Conservation (phyloP, 1,139 yeast species). For the Hansenula anomala region DNA sequence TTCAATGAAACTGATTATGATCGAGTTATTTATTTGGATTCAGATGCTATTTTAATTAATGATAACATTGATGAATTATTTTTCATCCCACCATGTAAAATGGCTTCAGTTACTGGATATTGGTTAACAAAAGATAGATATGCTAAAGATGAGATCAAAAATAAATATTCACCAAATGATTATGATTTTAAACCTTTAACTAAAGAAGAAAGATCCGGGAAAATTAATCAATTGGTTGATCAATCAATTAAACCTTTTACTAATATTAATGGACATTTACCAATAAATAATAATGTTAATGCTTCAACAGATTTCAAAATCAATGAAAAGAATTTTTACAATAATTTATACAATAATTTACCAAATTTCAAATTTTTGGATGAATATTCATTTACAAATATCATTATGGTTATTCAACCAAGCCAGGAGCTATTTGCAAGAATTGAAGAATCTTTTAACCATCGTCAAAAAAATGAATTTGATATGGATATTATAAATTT, state of each 20-base stretch:
- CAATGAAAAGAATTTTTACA: constrained; percentile 11
- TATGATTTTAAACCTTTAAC: neutral
- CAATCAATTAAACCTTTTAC: neutral
- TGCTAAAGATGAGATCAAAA: neutral
- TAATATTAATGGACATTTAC: neutral
- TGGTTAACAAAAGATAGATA: constrained; percentile 9
- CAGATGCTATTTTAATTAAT: constrained; percentile 27
- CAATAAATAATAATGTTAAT: neutral
- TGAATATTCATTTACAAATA: constrained; percentile 6
- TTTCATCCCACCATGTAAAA: constrained; percentile 32
- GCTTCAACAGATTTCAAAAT: neutral
- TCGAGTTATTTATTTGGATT: constrained; percentile 36
- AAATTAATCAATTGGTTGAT: neutral
- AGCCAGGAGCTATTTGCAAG: constrained; percentile 3
- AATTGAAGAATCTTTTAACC: constrained; percentile 4
- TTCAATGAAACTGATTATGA: constrained; percentile 44
- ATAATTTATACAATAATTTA: constrained; percentile 8
- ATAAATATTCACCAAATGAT: neutral
- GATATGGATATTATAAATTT: constrained; percentile 31
- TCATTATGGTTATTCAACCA: constrained; percentile 11
- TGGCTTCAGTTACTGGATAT: constrained; percentile 29
- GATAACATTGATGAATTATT: constrained; percentile 41
- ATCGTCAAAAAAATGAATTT: constrained; percentile 31
- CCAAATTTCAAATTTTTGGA: constrained; percentile 7
- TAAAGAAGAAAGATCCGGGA: neutral